Evolutionary conservation across 176 grass and related monocot species (phyloP).

Genomic region (Tillandsia leiboldiana): DNA sequence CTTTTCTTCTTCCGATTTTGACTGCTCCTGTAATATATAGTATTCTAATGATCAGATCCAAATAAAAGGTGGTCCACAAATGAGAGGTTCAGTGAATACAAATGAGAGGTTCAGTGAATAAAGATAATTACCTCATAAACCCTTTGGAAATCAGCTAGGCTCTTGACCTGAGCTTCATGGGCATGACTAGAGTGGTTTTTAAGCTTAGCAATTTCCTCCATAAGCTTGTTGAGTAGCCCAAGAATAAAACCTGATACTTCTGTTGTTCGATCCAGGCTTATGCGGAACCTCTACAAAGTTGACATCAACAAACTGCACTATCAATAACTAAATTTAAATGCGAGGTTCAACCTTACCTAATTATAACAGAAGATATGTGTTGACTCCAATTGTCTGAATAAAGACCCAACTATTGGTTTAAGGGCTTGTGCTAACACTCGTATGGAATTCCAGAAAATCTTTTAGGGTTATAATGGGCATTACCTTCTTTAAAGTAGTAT

Average conservation of each 20-base stretch:
- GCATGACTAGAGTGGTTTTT: slow-evolving; percentile 43
- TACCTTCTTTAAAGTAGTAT: too few relatives aligned
- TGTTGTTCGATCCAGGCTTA: slow-evolving; percentile 54
- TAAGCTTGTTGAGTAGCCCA: slow-evolving; percentile 51
- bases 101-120: not conserved
- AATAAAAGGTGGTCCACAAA: not conserved
- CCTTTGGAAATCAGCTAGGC: slow-evolving; percentile 73
- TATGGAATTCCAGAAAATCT: too few relatives aligned
- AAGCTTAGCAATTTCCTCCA: slow-evolving; percentile 46
- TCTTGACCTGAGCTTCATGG: slow-evolving; percentile 66
- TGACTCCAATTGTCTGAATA: too few relatives aligned
- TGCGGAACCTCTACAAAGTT: slow-evolving; percentile 47
- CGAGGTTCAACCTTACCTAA: not conserved
- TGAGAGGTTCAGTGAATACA: not conserved
- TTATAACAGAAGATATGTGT: too few relatives aligned
- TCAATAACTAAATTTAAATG: not conserved
- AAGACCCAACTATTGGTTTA: too few relatives aligned
- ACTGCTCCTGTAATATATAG: slow-evolving; percentile 56
- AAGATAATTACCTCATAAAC: slow-evolving; percentile 59
- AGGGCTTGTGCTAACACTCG: too few relatives aligned
- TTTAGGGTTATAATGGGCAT: too few relatives aligned
- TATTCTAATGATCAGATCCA: slow-evolving; percentile 8
- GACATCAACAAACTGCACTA: slow-evolving; percentile 16
- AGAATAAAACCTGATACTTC: slow-evolving; percentile 57
- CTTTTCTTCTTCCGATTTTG: slow-evolving; percentile 70